Conservation (phyloP, 805 yeast species). For the Metschnikowia picachoensis region DNA sequence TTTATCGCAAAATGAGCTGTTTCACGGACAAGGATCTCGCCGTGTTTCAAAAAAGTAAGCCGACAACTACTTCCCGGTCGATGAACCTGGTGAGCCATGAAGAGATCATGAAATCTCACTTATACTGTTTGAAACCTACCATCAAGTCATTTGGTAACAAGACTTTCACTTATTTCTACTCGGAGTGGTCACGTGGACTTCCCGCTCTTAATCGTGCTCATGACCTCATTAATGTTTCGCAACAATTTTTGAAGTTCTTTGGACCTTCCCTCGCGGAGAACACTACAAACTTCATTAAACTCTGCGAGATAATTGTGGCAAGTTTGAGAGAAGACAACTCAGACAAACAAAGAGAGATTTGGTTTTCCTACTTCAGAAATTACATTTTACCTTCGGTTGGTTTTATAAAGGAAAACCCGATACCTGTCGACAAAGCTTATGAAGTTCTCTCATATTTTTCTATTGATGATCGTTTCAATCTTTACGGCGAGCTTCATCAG, state of each 20-base stretch:
- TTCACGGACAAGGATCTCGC: constrained; percentile 19
- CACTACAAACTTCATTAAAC: constrained; percentile 46
- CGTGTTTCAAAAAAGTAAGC: constrained; percentile 22
- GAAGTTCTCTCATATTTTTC: constrained; percentile 51
- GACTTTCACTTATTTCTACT: constrained; percentile 39
- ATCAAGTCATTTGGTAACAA: constrained; percentile 22
- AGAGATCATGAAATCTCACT: constrained; percentile 15
- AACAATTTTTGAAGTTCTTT: constrained; percentile 47
- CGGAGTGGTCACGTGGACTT: constrained; percentile 45
- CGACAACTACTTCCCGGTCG: constrained; percentile 23
- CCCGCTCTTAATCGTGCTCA: constrained; percentile 36
- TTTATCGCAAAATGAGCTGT: constrained; percentile 29
- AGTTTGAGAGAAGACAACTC: constrained; percentile 26
- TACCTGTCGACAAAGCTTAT: constrained; percentile 58
- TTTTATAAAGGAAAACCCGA: constrained; percentile 51
- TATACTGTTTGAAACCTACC: constrained; percentile 32
- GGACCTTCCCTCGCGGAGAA: constrained; percentile 54
- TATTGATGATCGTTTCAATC: constrained; percentile 60
- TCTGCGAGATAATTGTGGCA: constrained; percentile 55
- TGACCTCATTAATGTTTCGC: constrained; percentile 46
- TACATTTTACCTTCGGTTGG: constrained; percentile 62
- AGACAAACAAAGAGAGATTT: constrained; percentile 16
- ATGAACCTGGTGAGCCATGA: constrained; percentile 27
- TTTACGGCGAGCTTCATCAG: constrained; percentile 75
- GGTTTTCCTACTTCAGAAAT: constrained; percentile 64